phyloP scores from a whole-genome alignment of 495 filamentous ascomycete genomes.

The Hypoxylon intermedium region DNA sequence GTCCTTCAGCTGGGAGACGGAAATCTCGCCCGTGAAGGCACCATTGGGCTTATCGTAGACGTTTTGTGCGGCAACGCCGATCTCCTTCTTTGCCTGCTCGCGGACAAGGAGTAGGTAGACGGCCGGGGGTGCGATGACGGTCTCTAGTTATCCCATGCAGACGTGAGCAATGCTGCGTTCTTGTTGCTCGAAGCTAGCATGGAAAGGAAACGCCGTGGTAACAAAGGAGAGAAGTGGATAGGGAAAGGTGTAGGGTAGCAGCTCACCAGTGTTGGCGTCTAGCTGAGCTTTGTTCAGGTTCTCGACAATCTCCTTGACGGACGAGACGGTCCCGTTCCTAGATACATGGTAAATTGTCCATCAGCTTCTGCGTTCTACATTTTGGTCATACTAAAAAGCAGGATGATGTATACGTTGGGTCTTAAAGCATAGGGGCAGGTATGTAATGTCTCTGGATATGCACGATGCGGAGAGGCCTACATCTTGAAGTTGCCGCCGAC shows the following conservation, averaged over 20 bases:
- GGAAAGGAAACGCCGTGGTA: neutral
- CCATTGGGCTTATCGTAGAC: conserved; percentile 96
- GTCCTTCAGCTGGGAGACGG: conserved; percentile 87
- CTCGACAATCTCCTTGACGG: conserved; percentile 85
- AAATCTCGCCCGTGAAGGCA: conserved; percentile 97
- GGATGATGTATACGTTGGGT: neutral
- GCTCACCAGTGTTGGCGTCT: conserved; percentile 70
- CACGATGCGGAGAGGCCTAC: conserved; percentile 62
- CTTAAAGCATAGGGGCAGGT: neutral
- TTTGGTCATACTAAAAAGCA: neutral
- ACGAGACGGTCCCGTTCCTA: conserved; percentile 91
- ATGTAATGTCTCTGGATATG: conserved; percentile 12
- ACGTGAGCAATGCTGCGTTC: conserved; percentile 5
- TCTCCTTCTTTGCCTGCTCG: conserved; percentile 66
- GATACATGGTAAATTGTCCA: neutral
- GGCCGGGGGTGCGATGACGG: conserved; percentile 89
- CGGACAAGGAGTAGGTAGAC: conserved; percentile 88
- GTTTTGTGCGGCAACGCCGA: conserved; percentile 91
- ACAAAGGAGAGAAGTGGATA: neutral
- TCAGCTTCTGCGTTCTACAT: conserved; percentile 11
- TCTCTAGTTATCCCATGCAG: conserved; percentile 62
- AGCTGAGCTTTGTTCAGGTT: conserved; percentile 82
- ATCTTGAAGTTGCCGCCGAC: conserved; percentile 99
- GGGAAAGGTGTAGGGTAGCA: neutral
- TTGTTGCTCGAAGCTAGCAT: neutral